These are phyloP conservation scores for Arbutus unedo DNA, from an alignment of 148 eudicot species.

Conservation along the genomic window DNA sequence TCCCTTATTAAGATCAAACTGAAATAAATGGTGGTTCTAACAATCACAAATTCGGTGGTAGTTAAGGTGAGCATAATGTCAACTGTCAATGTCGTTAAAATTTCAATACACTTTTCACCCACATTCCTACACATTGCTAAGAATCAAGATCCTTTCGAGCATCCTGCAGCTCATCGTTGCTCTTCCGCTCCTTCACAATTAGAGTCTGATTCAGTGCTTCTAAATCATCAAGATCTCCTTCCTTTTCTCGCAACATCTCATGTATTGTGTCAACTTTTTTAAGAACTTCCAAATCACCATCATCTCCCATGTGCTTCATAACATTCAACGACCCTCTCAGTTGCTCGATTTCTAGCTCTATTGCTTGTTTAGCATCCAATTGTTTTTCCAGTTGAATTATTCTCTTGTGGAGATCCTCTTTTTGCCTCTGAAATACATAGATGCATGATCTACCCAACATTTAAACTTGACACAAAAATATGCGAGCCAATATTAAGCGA, in stretches of 20 bases:
- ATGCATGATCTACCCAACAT: neutral
- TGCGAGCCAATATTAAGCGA: neutral
- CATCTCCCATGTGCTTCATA: slow-evolving; percentile 72
- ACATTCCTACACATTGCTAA: neutral
- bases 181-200: slow-evolving; percentile 73
- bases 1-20: no score
- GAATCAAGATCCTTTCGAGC: slow-evolving; percentile 33
- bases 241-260: slow-evolving; percentile 67
- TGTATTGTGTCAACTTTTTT: slow-evolving; percentile 57
- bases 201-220: slow-evolving; percentile 77
- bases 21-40: no score
- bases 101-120: neutral
- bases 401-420: slow-evolving; percentile 66
- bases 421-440: slow-evolving; percentile 55
- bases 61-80: no score
- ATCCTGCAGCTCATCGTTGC: slow-evolving; percentile 85
- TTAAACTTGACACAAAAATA: neutral
- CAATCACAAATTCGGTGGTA: no score
- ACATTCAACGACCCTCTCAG: slow-evolving; percentile 68
- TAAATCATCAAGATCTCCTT: slow-evolving; percentile 58
- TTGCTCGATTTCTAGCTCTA: slow-evolving; percentile 78
- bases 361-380: slow-evolving; percentile 80
- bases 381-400: slow-evolving; percentile 69
- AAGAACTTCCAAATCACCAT: slow-evolving; percentile 71
- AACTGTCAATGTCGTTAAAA: neutral